Base-by-base conservation (phyloP, 2,329 filamentous ascomycete genomes). In the Proliferodiscus dingleyae region DNA sequence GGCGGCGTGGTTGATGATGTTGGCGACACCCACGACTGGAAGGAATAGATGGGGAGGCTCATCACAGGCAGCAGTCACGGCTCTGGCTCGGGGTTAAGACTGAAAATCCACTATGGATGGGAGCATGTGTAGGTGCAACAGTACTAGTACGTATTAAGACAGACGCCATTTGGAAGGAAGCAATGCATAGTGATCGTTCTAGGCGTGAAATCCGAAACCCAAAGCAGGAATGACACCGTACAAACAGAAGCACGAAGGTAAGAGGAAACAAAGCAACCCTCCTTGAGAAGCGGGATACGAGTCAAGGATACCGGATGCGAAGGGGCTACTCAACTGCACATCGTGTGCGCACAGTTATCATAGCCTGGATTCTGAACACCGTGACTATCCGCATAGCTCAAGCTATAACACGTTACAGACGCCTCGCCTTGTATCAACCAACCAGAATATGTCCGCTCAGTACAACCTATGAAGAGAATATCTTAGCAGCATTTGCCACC, bases 401-500 rank as follows among this genome's bases (percentile, higher is more conserved):
- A 50, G 43, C 48, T 47, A 49, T 53, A 44, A 58, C 50, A 59
- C 56, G 54, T 60, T 57, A 59, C 45, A 61, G 53, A 56, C 53
- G 57, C 53, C 53, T 53, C 52, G 52, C 56, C 51, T 54, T 57
- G 56, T 56, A 42, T 45, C 42, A 47, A 57, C 49, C 54, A 52
- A 57, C 53, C 52, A 53, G 48, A 54, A 51, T 55, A 57, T 56
- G 51, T 56, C 52, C 47, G 51, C 29, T 43, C 33, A 48, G 37
- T 32, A 34, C 38, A 36, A 38, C 21, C n/a, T 32, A 24, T 40
- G 16, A 39, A 37, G 15, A 41, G 41, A 36, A 44, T 22, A 38
- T 38, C 37, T 28, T 50, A 91, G 71, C 87, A 93, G 73, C 88
- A 93, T 68, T 87, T 87, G 64, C 85, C 83, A 57, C 81, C 77